phyloP scores from a whole-genome alignment of 768 basidiomycete species.

The Suillus subalutaceus region DNA sequence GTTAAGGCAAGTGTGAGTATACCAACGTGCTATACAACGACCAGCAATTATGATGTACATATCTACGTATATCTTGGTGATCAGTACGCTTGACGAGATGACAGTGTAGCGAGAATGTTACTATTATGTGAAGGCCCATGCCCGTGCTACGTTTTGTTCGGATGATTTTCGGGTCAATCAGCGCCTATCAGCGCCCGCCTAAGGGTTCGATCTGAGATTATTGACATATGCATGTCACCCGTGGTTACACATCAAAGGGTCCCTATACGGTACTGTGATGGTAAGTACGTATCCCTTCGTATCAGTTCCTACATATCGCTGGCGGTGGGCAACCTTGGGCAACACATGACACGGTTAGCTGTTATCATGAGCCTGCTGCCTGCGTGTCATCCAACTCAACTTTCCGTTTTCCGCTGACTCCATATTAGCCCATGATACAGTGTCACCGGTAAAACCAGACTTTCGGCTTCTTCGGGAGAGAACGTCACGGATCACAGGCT shows the following conservation, averaged over 20 bases:
- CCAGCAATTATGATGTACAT: not conserved
- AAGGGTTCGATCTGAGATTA: not conserved
- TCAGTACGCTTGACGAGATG: not conserved
- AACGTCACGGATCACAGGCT: conserved; percentile 4
- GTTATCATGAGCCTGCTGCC: not conserved
- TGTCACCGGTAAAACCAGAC: not conserved
- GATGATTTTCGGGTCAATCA: not conserved
- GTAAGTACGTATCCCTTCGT: not conserved
- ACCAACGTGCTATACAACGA: not conserved
- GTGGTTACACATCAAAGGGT: not conserved
- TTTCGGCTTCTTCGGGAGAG: conserved; percentile 1
- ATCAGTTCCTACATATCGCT: not conserved
- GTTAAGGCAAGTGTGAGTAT: conserved; percentile 11
- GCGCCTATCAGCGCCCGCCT: not conserved
- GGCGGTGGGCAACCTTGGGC: not conserved
- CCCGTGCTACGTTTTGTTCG: not conserved
- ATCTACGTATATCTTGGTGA: not conserved
- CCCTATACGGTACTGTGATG: not conserved
- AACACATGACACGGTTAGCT: not conserved
- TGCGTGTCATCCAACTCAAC: not conserved
- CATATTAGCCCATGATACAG: not conserved
- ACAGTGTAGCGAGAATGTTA: not conserved
- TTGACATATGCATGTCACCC: not conserved
- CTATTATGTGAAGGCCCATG: not conserved
- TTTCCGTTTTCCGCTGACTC: not conserved